A percentile compares a stretch with the other conserved stretches of the same genome.
phyloP scores from a whole-genome alignment of 148 eudicot genomes.

The Vaccinium vitisidaea region DNA sequence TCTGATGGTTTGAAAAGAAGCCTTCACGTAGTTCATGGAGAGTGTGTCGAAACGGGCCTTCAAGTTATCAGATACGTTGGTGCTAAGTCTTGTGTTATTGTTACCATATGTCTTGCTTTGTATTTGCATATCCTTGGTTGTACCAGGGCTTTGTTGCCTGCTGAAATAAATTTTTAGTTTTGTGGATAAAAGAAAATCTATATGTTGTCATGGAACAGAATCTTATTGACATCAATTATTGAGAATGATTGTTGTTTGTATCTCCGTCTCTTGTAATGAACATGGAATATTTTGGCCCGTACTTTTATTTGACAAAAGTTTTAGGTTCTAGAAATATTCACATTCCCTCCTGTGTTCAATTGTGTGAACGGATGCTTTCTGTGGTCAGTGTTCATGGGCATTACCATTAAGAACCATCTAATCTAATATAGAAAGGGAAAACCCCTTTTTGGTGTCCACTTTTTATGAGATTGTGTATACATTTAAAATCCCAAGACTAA shows the following conservation, averaged over 20 bases:
- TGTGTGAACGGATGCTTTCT: not conserved
- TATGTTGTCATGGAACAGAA: not conserved
- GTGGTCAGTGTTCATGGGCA: not conserved
- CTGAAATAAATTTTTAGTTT: constrained; percentile 24
- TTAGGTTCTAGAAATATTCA: not conserved
- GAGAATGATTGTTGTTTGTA: not conserved
- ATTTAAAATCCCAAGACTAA: too few species aligned
- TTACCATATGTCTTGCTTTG: constrained; percentile 57
- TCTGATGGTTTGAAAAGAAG: constrained; percentile 52
- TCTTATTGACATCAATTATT: not conserved
- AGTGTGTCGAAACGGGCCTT: constrained; percentile 50
- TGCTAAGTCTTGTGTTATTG: constrained; percentile 52
- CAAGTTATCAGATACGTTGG: constrained; percentile 58
- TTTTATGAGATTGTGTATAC: too few species aligned
- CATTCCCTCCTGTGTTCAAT: not conserved
- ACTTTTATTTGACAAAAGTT: not conserved
- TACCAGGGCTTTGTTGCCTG: constrained; percentile 45
- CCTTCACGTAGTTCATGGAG: constrained; percentile 41
- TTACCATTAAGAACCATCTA: not conserved
- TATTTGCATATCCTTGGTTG: constrained; percentile 52
- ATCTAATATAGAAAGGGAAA: too few species aligned
- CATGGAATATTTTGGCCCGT: not conserved
- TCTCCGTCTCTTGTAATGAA: not conserved
- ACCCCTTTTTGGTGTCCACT: too few species aligned
- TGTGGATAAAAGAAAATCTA: not conserved